Base-by-base conservation (phyloP, 2,329 filamentous ascomycete genomes). In the Chlorencoelia australis region DNA sequence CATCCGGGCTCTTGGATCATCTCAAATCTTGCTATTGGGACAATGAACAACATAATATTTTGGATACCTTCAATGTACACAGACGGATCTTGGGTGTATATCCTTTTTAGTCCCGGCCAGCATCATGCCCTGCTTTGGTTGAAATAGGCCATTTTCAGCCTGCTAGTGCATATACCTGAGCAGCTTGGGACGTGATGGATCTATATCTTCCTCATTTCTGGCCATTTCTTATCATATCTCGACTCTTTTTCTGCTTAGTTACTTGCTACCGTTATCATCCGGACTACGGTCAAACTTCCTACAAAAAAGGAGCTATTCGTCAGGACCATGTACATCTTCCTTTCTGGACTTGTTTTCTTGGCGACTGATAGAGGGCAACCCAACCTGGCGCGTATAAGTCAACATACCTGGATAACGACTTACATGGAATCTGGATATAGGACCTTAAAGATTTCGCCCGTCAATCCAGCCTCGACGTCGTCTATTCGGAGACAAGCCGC, bases 361-460 rank as follows among this genome's bases (percentile, higher is more conserved):
- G 46, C 48, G 47, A 48, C 46, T 44, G 45, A 49, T 50, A 48
- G 48, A 49, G 42, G 41, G 47, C 50, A 53, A 49, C 45, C 45
- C 40, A 42, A 31, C 40, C 42, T 52, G 49, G 51, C 49, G 42
- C 47, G 50, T 50, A 41, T 39, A 40, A 42, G 47, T 29, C 49
- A 45, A 41, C 49, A 50, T 44, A 45, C 54, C 54, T 46, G 55
- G 55, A 57, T 40, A 51, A 62, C 74, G 67, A 87, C 83, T 88
- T 84, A 91, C 82, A 72, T 73, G 75, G 73, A 75, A 65, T 72
- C 71, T 78, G 73, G 72, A 68, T 79, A 67, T 87, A 98, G 91
- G 91, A 98, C 65, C 79, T 98, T 37, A 98, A 98, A 83, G 91
- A 98, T 63, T 98, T 98, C 66, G 91, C 91, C 45, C 87, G 91